These are phyloP conservation scores for Pythium dissotocum DNA, from an alignment of 352 stramenopile species.

Conservation along the genomic window DNA sequence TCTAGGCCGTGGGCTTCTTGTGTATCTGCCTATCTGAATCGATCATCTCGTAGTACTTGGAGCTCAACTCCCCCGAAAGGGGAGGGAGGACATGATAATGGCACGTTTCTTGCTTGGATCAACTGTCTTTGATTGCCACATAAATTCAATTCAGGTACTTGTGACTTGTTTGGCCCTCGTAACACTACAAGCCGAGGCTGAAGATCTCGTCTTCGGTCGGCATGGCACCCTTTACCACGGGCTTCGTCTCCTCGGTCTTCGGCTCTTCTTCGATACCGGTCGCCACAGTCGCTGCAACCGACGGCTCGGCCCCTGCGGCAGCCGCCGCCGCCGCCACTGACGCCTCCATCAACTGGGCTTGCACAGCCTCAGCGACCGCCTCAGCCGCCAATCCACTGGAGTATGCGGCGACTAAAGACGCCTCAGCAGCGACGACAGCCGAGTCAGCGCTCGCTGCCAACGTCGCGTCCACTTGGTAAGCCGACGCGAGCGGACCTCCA, in stretches of 20 bases:
- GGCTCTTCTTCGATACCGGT: neutral
- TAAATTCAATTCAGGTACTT: neutral
- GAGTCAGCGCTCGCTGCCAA: neutral
- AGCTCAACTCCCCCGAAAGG: neutral
- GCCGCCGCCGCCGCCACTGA: conserved; percentile 11
- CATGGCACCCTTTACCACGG: conserved; percentile 13
- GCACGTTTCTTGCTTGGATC: neutral
- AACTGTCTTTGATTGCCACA: neutral
- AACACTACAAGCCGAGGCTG: conserved; percentile 63
- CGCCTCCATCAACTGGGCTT: conserved; percentile 1
- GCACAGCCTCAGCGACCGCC: neutral
- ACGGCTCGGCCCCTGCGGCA: neutral
- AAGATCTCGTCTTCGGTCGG: conserved; percentile 77
- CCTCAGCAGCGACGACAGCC: neutral
- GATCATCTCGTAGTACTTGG: neutral
- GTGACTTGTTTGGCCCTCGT: no score
- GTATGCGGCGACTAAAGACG: conserved; percentile 1
- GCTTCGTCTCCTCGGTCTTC: conserved; percentile 6
- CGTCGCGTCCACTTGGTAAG: conserved; percentile 29
- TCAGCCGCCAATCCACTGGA: conserved; percentile 3
- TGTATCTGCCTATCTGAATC: neutral
- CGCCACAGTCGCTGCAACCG: neutral
- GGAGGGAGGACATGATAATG: neutral
- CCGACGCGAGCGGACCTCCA: conserved; percentile 27
- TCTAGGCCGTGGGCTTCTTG: neutral